Conservation (phyloP, 176 grass and related monocot species). For the Lolium multiflorum region DNA sequence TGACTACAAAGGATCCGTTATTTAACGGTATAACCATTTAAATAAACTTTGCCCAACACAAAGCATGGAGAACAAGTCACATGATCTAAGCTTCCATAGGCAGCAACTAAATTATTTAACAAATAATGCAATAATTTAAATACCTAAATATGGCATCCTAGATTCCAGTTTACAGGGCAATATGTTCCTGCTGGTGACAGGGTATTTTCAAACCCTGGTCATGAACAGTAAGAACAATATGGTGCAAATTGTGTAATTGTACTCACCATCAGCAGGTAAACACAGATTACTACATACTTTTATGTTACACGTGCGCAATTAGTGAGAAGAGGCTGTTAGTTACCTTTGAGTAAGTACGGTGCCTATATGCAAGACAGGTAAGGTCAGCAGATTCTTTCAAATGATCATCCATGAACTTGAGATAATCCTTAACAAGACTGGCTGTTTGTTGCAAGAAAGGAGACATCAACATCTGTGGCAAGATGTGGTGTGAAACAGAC, state of each 20-base stretch:
- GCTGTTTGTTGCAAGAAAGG: conserved; percentile 70
- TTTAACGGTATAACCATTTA: neutral
- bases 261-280: conserved; percentile 7
- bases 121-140: conserved; percentile 19
- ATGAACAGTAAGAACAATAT: neutral
- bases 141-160: neutral
- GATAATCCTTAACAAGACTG: conserved; percentile 86
- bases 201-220: neutral
- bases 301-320: conserved; percentile 13
- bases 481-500: conserved; percentile 84
- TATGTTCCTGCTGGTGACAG: neutral
- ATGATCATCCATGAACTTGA: conserved; percentile 98
- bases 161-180: neutral
- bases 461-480: conserved; percentile 80
- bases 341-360: conserved; percentile 94
- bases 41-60: neutral
- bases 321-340: neutral
- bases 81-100: conserved; percentile 4
- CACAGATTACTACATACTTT: conserved; percentile 4
- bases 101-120: conserved; percentile 18
- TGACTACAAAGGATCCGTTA: neutral
- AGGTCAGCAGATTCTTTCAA: conserved; percentile 97
- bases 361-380: conserved; percentile 87
- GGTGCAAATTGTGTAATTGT: neutral
- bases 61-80: neutral